These are phyloP conservation scores for Euclidium syriacum DNA, from an alignment of 345 rosid species.

Conservation along the genomic window DNA sequence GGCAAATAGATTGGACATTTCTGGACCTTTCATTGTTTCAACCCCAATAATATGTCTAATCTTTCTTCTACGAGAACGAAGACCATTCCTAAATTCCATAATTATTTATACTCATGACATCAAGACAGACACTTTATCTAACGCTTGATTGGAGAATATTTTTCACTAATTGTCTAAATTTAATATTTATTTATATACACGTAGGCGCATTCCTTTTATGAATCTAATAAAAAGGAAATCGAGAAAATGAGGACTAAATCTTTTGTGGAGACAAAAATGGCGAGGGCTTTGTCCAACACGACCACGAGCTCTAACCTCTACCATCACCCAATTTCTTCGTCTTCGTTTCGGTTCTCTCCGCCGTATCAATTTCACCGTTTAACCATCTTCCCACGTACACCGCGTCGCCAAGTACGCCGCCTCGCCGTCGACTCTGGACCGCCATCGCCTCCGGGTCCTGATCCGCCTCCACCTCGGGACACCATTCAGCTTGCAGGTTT, in stretches of 20 bases:
- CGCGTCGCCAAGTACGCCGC: conserved; percentile 16
- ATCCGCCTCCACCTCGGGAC: conserved; percentile 41
- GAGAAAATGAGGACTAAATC: not conserved
- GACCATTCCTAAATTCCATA: too few relatives aligned
- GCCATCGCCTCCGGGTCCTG: conserved; percentile 41
- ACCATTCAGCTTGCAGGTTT: conserved; percentile 39
- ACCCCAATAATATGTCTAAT: too few relatives aligned
- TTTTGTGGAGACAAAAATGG: conserved; percentile 8
- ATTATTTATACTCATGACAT: too few relatives aligned
- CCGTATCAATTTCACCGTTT: conserved; percentile 25
- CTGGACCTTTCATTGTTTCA: too few relatives aligned
- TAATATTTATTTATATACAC: too few relatives aligned
- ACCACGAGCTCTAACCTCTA: not conserved
- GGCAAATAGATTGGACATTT: too few relatives aligned
- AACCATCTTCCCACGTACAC: not conserved
- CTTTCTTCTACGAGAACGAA: too few relatives aligned
- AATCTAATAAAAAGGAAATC: not conserved
- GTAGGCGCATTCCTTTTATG: not conserved
- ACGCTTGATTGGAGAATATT: not conserved
- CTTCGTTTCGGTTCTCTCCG: not conserved
- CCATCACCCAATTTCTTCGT: conserved; percentile 5
- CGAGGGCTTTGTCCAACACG: not conserved
- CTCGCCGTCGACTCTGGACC: conserved; percentile 33
- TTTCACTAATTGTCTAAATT: not conserved
- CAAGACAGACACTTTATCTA: too few relatives aligned